Conservation (phyloP, 352 stramenopile species). For the Pythium phragmitis region DNA sequence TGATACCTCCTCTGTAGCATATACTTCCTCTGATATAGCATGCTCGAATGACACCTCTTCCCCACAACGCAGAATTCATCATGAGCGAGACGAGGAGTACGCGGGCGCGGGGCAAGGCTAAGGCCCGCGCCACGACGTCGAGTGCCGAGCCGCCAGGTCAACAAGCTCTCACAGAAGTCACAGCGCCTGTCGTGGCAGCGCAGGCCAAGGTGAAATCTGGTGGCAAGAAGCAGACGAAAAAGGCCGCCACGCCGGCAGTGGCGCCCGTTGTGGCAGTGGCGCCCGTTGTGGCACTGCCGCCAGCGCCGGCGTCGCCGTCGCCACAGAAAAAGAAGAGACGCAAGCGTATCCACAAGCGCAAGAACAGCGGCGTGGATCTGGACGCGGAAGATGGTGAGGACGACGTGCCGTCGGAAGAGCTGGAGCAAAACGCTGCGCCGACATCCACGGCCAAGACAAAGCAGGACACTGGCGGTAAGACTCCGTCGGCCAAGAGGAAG, state of each 20-base stretch:
- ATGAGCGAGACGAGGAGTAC: slow-evolving; percentile 22
- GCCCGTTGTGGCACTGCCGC: no score
- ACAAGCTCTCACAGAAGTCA: neutral
- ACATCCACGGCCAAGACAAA: neutral
- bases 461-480: neutral
- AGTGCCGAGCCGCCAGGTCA: neutral
- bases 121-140: slow-evolving; percentile 5
- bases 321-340: slow-evolving; percentile 23
- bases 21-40: slow-evolving; percentile 7
- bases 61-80: neutral
- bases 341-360: slow-evolving; percentile 23
- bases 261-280: neutral
- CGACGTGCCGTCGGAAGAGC: neutral
- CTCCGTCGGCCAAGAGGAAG: neutral
- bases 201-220: slow-evolving; percentile 8
- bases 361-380: slow-evolving; percentile 4
- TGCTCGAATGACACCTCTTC: neutral
- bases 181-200: neutral
- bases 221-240: slow-evolving; percentile 17
- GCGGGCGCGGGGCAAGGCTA: slow-evolving; percentile 14
- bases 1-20: neutral
- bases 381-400: neutral
- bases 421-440: neutral
- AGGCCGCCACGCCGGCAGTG: neutral
- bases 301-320: slow-evolving; percentile 1